Evolutionary conservation across 1,284 basidiomycete species (phyloP).

Genomic region (Boletus sp.): DNA sequence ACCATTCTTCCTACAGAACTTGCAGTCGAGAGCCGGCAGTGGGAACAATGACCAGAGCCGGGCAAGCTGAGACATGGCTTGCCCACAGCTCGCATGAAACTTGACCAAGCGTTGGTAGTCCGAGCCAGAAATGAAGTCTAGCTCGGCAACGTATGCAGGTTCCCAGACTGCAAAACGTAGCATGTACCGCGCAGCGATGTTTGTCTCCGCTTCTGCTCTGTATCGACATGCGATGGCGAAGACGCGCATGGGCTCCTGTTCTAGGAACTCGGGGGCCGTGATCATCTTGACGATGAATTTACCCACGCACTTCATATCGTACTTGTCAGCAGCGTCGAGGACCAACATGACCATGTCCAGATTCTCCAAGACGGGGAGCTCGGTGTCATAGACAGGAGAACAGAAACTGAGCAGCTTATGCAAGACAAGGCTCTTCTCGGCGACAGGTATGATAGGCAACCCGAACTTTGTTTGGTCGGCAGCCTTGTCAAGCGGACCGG

Average conservation of each 20-base stretch:
- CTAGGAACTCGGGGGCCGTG: constrained; percentile 38
- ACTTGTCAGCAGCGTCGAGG: constrained; percentile 36
- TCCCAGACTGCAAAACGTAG: constrained; percentile 39
- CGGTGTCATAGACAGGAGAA: constrained; percentile 31
- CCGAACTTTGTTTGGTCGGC: constrained; percentile 33
- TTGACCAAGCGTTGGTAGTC: constrained; percentile 43
- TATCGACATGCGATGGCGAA: constrained; percentile 50
- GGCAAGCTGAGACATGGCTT: constrained; percentile 34
- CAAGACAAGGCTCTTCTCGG: constrained; percentile 31
- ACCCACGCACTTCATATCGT: constrained; percentile 36
- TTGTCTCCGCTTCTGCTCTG: constrained; percentile 40
- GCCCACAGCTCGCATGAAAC: constrained; percentile 44
- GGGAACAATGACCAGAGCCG: constrained; percentile 32
- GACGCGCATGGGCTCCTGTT: constrained; percentile 45
- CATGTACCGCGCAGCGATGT: constrained; percentile 41
- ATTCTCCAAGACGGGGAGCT: constrained; percentile 28
- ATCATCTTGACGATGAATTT: constrained; percentile 35
- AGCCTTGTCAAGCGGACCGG: constrained; percentile 21
- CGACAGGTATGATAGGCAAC: constrained; percentile 31
- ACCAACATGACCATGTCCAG: constrained; percentile 33
- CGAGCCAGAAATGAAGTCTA: constrained; percentile 44
- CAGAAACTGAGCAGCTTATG: constrained; percentile 30
- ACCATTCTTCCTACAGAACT: constrained; percentile 34
- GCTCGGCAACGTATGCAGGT: constrained; percentile 37
- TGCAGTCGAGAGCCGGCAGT: constrained; percentile 31